These are phyloP conservation scores for Euptelea pleiosperma DNA, from an alignment of 164 flowering plant species.

Conservation along the genomic window DNA sequence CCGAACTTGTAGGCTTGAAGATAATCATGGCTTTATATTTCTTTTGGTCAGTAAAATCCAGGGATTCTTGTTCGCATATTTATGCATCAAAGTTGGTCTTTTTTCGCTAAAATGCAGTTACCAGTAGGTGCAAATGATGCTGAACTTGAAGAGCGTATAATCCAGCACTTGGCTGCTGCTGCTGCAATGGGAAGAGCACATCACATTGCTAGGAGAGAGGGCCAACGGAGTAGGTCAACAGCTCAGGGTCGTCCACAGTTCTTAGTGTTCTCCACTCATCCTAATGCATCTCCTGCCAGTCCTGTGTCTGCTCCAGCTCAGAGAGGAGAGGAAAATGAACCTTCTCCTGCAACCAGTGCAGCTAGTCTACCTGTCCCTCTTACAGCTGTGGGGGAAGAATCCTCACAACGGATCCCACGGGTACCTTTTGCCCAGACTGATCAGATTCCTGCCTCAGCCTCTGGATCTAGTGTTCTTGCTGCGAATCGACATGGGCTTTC, in stretches of 20 bases:
- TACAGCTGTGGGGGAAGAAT: conserved; percentile 29
- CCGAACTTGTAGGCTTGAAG: neutral
- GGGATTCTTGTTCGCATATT: no score
- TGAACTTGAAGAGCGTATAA: conserved; percentile 85
- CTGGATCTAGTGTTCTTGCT: conserved; percentile 32
- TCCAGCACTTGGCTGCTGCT: conserved; percentile 95
- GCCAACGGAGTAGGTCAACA: conserved; percentile 56
- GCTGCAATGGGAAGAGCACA: conserved; percentile 92
- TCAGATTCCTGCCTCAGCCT: conserved; percentile 37
- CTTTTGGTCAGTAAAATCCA: no score
- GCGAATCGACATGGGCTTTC: conserved; percentile 27
- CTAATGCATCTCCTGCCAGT: conserved; percentile 40
- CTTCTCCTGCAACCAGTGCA: conserved; percentile 24
- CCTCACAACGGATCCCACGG: conserved; percentile 22
- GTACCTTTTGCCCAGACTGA: conserved; percentile 32
- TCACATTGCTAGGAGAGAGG: conserved; percentile 69
- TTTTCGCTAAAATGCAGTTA: conserved; percentile 66
- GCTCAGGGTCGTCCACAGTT: conserved; percentile 69
- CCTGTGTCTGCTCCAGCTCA: conserved; percentile 36
- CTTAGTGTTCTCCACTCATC: conserved; percentile 59
- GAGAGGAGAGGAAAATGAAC: conserved; percentile 37
- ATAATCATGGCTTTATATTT: neutral
- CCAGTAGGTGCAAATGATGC: conserved; percentile 66
- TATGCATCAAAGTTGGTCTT: neutral
- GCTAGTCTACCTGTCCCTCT: conserved; percentile 32